Evolutionary conservation across 2,329 filamentous ascomycete genomes (phyloP).

Genomic region (Diaporthe sp.): DNA sequence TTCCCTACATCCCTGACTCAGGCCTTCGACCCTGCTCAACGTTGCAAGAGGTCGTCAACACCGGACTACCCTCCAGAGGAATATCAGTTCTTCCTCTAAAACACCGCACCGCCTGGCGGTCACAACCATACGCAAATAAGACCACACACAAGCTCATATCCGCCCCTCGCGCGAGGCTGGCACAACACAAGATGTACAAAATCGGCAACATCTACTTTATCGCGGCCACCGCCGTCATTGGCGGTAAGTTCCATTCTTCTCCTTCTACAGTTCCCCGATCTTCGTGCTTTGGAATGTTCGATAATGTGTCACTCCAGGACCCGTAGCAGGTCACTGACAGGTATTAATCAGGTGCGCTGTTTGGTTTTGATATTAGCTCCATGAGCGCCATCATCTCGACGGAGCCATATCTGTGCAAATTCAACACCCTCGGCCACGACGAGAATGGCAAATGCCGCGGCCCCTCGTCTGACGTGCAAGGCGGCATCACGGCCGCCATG

Average conservation of each 20-base stretch:
- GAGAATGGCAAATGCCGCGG: conserved; percentile 60
- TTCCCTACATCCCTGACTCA: conserved; percentile 2
- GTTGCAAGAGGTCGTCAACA: conserved; percentile 3
- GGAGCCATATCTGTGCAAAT: conserved; percentile 56
- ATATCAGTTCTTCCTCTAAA: neutral
- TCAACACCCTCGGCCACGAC: conserved; percentile 54
- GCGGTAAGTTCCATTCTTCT: conserved; percentile 34
- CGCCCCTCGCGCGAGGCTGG: conserved; percentile 4
- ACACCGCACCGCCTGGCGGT: conserved; percentile 5
- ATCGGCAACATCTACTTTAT: conserved; percentile 58
- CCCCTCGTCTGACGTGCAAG: conserved; percentile 63
- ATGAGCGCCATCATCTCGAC: conserved; percentile 59
- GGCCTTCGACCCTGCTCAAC: neutral
- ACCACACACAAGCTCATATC: neutral
- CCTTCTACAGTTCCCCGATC: no score
- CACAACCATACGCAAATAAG: neutral
- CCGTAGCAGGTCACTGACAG: no score
- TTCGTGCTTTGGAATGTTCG: no score
- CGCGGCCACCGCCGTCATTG: conserved; percentile 57
- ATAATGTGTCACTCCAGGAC: no score
- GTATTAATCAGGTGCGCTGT: conserved; percentile 21
- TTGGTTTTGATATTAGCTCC: conserved; percentile 48
- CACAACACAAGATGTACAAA: conserved; percentile 23
- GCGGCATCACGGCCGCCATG: conserved; percentile 78
- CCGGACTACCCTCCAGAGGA: neutral